Evolutionary conservation across 495 filamentous ascomycete species (phyloP), one percentile per base, ranked within the genome.

Genomic region (Neurospora sp.): DNA sequence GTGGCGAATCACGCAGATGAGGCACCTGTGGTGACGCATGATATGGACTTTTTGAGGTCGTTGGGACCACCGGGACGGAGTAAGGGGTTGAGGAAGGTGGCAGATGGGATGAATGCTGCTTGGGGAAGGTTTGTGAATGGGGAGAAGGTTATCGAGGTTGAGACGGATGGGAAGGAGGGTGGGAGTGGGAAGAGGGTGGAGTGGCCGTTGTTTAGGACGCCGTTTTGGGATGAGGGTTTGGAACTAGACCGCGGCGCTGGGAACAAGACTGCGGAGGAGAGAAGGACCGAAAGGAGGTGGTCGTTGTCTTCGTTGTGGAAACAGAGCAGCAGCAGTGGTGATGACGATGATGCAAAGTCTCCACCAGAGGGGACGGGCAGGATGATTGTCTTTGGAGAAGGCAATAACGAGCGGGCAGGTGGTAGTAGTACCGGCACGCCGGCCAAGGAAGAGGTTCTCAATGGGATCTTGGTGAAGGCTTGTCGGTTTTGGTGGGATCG

Each of bases 1-100:
- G 82, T 85, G 0, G 86, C 90, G 4, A 88, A 90, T 76, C 90
- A 91, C 74, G 89, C 82, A 13, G 87, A 90, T 72, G 86, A 92
- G 71, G 83, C 85, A 17, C 81, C 83, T 59, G 85, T 89, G 42
- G 87, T 89, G n/a, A 82, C 88, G 0, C 89, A 85, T 72, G 86
- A 89, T 70, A 76, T 81, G 66, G 81, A 76, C 15, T 79, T 83
- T 0, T 81, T 84, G 7, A 17, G 54, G 54, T 66, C 28, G 2
- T 15, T 66, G 6, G 54, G 54, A 3, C 54, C 54, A 4, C 28
- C 54, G 24, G 79, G 76, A 0, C 70, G 45, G 19, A 48, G 70
- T 19, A 54, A 37, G 39, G 72, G 82, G 5, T 81, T 91, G 21
- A 76, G 81, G 10, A 82, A 85, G 19, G 79, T 89, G 0, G 82